A percentile compares a stretch with the other conserved stretches of the same genome.
Evolutionary conservation across 2,329 filamentous ascomycete genomes (phyloP).

Genomic region (Scedosporium aurantiacum): DNA sequence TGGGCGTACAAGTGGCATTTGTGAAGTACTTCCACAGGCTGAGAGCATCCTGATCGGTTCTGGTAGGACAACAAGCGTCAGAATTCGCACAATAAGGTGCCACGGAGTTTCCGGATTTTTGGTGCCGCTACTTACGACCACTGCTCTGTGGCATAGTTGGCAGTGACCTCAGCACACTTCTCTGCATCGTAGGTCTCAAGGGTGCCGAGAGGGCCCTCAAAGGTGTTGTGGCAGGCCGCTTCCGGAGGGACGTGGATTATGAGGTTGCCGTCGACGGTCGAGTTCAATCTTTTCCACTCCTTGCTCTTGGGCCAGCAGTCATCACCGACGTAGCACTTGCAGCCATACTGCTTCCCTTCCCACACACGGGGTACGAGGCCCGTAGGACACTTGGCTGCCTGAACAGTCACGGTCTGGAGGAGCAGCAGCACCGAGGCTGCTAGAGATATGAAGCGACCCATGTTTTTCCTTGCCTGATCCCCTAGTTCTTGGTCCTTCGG

Average conservation of each 20-base stretch:
- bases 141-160: constrained; percentile 21
- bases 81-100: no score
- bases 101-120: no score
- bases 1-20: constrained; percentile 28
- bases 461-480: background rate
- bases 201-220: constrained; percentile 24
- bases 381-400: background rate
- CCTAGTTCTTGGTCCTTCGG: background rate
- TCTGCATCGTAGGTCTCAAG: constrained; percentile 24
- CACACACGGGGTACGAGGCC: constrained; percentile 10
- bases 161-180: constrained; percentile 19
- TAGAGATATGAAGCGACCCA: background rate
- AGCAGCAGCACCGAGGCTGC: background rate
- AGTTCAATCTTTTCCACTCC: constrained; percentile 21
- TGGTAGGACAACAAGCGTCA: background rate
- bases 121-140: constrained; percentile 24
- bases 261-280: constrained; percentile 24
- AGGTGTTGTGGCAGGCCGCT: constrained; percentile 24
- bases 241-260: constrained; percentile 18
- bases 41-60: constrained; percentile 17
- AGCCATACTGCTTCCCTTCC: constrained; percentile 18
- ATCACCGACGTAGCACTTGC: constrained; percentile 21
- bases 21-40: constrained; percentile 31
- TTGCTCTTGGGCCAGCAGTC: constrained; percentile 19
- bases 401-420: background rate